Evolutionary conservation across 2,329 filamentous ascomycete species (phyloP), one percentile per base, ranked within the genome.

Genomic region (Xylariaceae sp.): DNA sequence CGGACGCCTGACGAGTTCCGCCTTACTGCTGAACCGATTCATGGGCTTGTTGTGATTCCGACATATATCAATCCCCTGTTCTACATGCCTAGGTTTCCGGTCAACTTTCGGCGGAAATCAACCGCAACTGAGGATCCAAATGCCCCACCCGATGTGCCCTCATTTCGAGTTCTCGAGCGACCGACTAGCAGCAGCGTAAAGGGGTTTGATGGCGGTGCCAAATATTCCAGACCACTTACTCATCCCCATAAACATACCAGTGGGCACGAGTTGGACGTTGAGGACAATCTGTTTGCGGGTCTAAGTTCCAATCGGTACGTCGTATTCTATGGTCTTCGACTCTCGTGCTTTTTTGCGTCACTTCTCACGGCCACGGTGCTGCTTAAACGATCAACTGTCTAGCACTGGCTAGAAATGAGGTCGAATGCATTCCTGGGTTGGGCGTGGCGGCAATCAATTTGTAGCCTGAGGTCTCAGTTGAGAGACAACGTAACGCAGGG

Each of bases 21-120:
- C 49, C 43, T 38, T 46, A 17, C 48, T 42, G 16, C 41, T 53
- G 43, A 36, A 41, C 31, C 49, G 50, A 54, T 65, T 60, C 61
- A 63, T 64, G 63, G 63, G 63, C 56, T 60, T 57, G 28, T 56
- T 45, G 46, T 60, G 53, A 61, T 53, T 46, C 31, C 36, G 50
- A 54, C 49, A 49, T 47, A 47, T 45, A 48, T 48, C n/a, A 57
- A 55, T 55, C 47, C 59, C 56, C 61, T 64, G 55, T 66, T 71
- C 73, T 76, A 76, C 69, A 84, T 84, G 81, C 79, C 79, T 80
- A 82, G 78, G 72, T 84, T 84, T 69, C 78, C 79, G 56, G 78
- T 79, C 66, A 72, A 76, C 57, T 84, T 84, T 58, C 75, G 78
- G 78, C 81, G 81, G 75, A 83, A 79, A 73, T 81, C 80, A 57